Conservation (phyloP, 108 stramenopile genomes). For the Cyclotella cryptica region DNA sequence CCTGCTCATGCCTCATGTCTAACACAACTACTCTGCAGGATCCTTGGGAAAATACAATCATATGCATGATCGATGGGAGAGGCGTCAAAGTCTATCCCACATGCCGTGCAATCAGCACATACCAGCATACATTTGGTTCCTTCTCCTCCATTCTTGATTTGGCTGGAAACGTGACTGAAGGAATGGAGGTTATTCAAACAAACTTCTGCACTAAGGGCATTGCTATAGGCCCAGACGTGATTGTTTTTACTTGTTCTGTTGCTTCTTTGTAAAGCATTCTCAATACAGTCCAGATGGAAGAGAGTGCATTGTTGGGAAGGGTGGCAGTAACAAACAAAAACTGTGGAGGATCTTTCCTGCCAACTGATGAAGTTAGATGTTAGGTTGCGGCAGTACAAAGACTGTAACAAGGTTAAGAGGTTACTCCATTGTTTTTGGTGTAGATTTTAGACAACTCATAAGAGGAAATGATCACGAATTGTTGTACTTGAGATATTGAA, state of each 20-base stretch:
- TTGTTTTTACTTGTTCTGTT: constrained; percentile 67
- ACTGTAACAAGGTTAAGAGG: constrained; percentile 86
- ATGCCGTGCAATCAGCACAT: constrained; percentile 91
- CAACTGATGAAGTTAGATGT: too few species aligned
- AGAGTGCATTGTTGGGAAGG: constrained; percentile 77
- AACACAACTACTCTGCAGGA: constrained; percentile 93
- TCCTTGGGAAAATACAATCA: constrained; percentile 95
- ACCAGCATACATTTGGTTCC: too few species aligned
- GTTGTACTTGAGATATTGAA: constrained; percentile 63
- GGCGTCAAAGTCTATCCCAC: constrained; percentile 87
- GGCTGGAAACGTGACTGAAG: constrained; percentile 59
- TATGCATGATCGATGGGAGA: constrained; percentile 87
- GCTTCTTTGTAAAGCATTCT: constrained; percentile 87
- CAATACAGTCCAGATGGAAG: constrained; percentile 86
- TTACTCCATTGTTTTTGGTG: constrained; percentile 95
- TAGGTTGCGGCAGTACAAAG: too few species aligned
- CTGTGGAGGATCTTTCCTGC: too few species aligned
- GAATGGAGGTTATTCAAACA: too few species aligned
- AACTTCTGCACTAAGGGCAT: too few species aligned
- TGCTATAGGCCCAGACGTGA: constrained; percentile 76
- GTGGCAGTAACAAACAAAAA: too few species aligned
- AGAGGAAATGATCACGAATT: too few species aligned
- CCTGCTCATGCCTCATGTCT: constrained; percentile 95
- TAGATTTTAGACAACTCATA: constrained; percentile 71
- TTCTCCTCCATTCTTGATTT: constrained; percentile 1